Conservation (phyloP, 306 rosid genomes). For the Crotalaria pallida region DNA sequence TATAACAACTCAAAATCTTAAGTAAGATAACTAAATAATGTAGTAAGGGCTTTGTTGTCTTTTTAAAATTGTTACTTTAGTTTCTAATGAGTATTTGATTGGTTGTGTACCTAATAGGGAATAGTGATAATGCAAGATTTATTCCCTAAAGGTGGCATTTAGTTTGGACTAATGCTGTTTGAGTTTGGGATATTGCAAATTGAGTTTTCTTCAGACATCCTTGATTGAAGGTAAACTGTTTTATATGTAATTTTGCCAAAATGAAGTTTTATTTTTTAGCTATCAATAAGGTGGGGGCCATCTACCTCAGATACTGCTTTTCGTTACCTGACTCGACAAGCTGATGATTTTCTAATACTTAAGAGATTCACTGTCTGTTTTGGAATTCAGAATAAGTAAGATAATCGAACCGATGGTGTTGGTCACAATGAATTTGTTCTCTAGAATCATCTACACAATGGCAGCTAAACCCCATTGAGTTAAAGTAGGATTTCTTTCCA, state of each 20-base stretch:
- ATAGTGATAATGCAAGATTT: too few species aligned
- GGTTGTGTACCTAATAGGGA: too few species aligned
- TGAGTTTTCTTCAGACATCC: too few species aligned
- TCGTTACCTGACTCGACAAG: not conserved
- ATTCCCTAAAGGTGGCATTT: not conserved
- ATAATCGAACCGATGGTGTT: too few species aligned
- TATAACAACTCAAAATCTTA: too few species aligned
- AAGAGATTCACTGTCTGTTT: not conserved
- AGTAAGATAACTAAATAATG: too few species aligned
- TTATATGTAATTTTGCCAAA: not conserved
- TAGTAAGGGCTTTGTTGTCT: too few species aligned
- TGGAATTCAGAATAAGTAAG: not conserved
- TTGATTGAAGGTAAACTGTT: too few species aligned
- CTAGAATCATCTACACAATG: not conserved
- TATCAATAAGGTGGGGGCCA: not conserved
- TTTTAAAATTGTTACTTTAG: too few species aligned
- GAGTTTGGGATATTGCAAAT: too few species aligned
- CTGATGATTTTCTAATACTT: not conserved
- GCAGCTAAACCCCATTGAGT: not conserved
- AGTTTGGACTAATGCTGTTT: too few species aligned
- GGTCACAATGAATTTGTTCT: not conserved
- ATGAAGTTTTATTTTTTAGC: not conserved
- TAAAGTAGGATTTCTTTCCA: not conserved
- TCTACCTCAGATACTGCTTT: not conserved
- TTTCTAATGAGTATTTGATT: too few species aligned